phyloP scores from a whole-genome alignment of 257 asterid genomes.

The Echium plantagineum region DNA sequence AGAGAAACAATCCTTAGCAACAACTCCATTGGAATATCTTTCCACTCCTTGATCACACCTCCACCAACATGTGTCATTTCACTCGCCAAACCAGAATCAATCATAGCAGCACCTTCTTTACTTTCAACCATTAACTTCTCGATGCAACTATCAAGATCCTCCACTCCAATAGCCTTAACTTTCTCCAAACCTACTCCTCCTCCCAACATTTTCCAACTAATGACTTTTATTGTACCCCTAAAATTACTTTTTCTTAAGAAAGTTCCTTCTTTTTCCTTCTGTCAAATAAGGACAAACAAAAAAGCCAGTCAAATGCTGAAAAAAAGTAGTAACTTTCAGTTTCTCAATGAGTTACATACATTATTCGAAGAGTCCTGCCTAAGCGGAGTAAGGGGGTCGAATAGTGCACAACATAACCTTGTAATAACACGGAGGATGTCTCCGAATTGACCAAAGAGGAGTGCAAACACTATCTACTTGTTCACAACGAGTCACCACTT shows the following conservation, averaged over 20 bases:
- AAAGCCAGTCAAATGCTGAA: not conserved
- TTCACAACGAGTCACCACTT: not conserved
- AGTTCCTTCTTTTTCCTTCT: not conserved
- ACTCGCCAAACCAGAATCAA: slow-evolving; percentile 12
- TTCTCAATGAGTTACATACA: no score
- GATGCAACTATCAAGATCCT: slow-evolving; percentile 46
- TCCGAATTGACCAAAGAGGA: no score
- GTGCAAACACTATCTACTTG: no score
- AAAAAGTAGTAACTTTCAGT: slow-evolving; percentile 6
- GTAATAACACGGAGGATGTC: no score
- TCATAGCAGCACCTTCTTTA: slow-evolving; percentile 8
- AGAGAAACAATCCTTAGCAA: slow-evolving; percentile 65
- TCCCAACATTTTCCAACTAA: not conserved
- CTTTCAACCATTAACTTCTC: slow-evolving; percentile 57
- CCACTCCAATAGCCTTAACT: slow-evolving; percentile 25
- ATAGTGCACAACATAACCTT: no score
- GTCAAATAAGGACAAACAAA: not conserved
- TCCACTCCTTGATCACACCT: slow-evolving; percentile 69
- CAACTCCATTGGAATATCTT: slow-evolving; percentile 83
- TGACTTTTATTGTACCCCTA: slow-evolving; percentile 5
- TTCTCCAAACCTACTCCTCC: slow-evolving; percentile 4
- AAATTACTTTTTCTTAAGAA: not conserved
- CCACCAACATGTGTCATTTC: slow-evolving; percentile 36
- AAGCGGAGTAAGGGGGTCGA: no score
- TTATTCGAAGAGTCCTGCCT: no score